These are phyloP conservation scores for Tephrocybe sp. DNA, from an alignment of 768 basidiomycete genomes.

Conservation along the genomic window DNA sequence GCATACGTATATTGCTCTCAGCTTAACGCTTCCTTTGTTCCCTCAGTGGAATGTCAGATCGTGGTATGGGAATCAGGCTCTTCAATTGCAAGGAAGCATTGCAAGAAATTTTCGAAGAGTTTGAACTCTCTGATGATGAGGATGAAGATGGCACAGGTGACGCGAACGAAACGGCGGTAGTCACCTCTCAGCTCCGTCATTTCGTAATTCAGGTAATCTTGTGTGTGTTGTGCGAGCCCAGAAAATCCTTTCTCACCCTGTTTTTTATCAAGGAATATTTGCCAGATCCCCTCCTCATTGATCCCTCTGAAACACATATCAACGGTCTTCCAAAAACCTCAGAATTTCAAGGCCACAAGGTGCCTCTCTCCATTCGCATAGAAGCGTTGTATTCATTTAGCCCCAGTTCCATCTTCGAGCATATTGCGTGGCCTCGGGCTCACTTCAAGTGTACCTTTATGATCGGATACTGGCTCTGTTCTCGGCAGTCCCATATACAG, in stretches of 20 bases:
- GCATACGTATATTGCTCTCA: conserved; percentile 5
- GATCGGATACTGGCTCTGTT: conserved; percentile 86
- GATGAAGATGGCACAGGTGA: conserved; percentile 41
- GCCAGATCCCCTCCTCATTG: conserved; percentile 71
- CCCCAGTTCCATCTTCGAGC: conserved; percentile 89
- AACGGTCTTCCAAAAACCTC: conserved; percentile 20
- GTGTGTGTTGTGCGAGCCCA: background rate
- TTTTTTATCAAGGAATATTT: conserved; percentile 77
- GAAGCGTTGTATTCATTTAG: background rate
- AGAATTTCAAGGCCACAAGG: conserved; percentile 56
- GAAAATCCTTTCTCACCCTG: background rate
- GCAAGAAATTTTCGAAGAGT: conserved; percentile 73
- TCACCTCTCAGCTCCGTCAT: conserved; percentile 87
- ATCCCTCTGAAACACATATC: conserved; percentile 50
- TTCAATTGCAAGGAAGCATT: conserved; percentile 79
- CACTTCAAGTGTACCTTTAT: conserved; percentile 79
- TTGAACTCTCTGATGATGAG: conserved; percentile 62
- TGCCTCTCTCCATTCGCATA: conserved; percentile 25
- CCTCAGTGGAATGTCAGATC: conserved; percentile 84
- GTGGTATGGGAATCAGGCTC: conserved; percentile 91
- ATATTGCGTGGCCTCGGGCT: conserved; percentile 80
- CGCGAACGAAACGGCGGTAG: conserved; percentile 52
- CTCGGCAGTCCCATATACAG: conserved; percentile 67
- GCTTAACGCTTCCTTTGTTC: background rate
- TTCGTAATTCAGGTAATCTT: conserved; percentile 88